phyloP scores from a whole-genome alignment of 345 rosid genomes.

The Salix koriyanagi region DNA sequence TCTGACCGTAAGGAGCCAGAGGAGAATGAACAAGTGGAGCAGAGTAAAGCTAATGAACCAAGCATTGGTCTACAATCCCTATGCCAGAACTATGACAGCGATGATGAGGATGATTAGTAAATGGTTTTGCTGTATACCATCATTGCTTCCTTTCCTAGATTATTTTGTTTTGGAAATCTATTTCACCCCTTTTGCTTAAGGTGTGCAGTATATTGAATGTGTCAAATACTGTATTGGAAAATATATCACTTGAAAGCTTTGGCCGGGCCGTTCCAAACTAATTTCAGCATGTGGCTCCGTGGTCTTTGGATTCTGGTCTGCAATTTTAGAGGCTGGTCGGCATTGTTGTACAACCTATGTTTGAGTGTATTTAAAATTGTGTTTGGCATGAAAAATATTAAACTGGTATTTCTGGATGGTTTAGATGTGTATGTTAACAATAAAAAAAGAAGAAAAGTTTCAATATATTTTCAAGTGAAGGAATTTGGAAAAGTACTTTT shows the following conservation, averaged over 20 bases:
- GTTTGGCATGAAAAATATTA: no score
- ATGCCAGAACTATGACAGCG: slow-evolving; percentile 59
- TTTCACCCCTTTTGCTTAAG: no score
- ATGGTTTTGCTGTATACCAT: neutral
- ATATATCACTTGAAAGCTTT: neutral
- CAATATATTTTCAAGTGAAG: no score
- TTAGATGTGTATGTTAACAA: no score
- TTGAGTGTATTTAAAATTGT: no score
- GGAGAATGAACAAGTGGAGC: slow-evolving; percentile 32
- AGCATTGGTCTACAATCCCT: slow-evolving; percentile 46
- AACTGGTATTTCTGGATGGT: no score
- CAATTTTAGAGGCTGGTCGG: neutral
- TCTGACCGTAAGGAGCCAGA: slow-evolving; percentile 10
- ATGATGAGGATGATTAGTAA: slow-evolving; percentile 56
- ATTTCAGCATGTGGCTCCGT: neutral
- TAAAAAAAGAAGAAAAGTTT: no score
- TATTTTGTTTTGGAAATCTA: no score
- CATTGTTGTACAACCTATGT: no score
- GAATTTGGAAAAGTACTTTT: no score
- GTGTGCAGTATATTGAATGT: no score
- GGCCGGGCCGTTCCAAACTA: neutral
- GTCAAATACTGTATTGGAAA: no score
- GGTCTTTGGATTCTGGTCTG: neutral
- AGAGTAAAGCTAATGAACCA: slow-evolving; percentile 9
- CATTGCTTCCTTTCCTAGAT: neutral